A percentile compares a stretch with the other conserved stretches of the same genome.
Conservation (phyloP, 2,329 filamentous ascomycete genomes). For the Phyllosticta citrichinensis region DNA sequence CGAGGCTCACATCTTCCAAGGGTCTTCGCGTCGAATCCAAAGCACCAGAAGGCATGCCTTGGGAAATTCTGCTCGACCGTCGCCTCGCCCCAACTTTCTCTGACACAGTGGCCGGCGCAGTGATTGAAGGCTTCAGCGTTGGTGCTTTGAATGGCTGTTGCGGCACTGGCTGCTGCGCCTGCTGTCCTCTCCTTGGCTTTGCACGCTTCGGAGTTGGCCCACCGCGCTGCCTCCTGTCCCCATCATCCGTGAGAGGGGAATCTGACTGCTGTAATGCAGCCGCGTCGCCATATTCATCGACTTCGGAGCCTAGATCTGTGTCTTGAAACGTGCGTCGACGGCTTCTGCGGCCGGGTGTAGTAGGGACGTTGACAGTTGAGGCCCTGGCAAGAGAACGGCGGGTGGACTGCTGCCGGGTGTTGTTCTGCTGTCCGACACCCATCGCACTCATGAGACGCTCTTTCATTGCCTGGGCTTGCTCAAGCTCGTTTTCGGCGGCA, state of each 20-base stretch:
- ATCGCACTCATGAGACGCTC: neutral
- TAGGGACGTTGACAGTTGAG: neutral
- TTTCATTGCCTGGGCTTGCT: neutral
- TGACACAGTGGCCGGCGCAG: neutral
- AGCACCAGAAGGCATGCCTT: constrained; percentile 11
- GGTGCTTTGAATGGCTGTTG: constrained; percentile 21
- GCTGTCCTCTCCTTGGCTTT: constrained; percentile 19
- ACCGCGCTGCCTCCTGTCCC: neutral
- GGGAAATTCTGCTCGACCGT: constrained; percentile 1
- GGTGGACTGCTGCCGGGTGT: neutral
- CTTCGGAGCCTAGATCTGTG: neutral
- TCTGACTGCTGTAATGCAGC: neutral
- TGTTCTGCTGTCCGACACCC: neutral
- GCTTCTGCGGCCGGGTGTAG: neutral
- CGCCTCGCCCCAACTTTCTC: neutral
- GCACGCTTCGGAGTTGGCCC: constrained; percentile 32
- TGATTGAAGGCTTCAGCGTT: constrained; percentile 11
- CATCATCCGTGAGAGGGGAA: neutral
- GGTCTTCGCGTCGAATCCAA: constrained; percentile 17
- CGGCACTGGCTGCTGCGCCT: neutral
- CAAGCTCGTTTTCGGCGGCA: neutral
- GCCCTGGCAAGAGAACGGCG: neutral
- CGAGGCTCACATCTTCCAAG: constrained; percentile 20
- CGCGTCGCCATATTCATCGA: neutral
- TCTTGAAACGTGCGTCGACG: neutral